Conservation (phyloP, 2,329 filamentous ascomycete genomes). For the Tolypocladium sp. region DNA sequence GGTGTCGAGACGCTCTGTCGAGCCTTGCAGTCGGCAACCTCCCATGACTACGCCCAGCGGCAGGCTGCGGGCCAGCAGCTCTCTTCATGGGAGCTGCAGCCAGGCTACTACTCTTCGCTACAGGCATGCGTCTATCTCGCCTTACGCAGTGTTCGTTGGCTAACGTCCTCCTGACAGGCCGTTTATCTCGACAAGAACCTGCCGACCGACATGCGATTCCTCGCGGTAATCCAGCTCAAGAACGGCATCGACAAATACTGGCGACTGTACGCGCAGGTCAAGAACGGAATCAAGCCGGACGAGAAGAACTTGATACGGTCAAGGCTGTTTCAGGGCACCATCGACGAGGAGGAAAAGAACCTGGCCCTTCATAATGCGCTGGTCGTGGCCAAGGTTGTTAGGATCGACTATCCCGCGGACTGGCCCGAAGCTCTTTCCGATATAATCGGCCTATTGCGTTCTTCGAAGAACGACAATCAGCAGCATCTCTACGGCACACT, state of each 20-base stretch:
- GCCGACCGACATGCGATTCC: slow-evolving; percentile 70
- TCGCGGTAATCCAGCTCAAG: slow-evolving; percentile 89
- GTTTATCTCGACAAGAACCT: slow-evolving; percentile 74
- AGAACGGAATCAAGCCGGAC: slow-evolving; percentile 60
- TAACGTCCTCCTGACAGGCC: slow-evolving; percentile 36
- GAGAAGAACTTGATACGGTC: slow-evolving; percentile 72
- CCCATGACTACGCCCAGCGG: slow-evolving; percentile 51
- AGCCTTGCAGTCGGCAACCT: slow-evolving; percentile 54
- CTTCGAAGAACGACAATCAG: slow-evolving; percentile 41
- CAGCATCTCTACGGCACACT: slow-evolving; percentile 63
- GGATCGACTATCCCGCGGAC: slow-evolving; percentile 80
- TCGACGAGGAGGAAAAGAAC: slow-evolving; percentile 65
- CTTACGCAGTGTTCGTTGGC: not conserved
- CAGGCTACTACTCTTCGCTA: slow-evolving; percentile 57
- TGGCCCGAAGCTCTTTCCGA: slow-evolving; percentile 60
- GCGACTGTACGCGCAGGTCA: slow-evolving; percentile 50
- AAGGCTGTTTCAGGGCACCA: slow-evolving; percentile 64
- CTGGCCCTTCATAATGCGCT: slow-evolving; percentile 84
- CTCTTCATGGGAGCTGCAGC: slow-evolving; percentile 58
- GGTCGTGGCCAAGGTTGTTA: slow-evolving; percentile 76
- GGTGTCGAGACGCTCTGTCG: slow-evolving; percentile 54
- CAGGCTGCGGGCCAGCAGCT: slow-evolving; percentile 64
- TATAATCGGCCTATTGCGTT: slow-evolving; percentile 57
- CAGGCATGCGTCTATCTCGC: slow-evolving; percentile 40
- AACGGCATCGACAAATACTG: slow-evolving; percentile 95